A percentile compares a stretch with the other conserved stretches of the same genome.
phyloP scores from a whole-genome alignment of 2,329 filamentous ascomycete genomes.

The Mycocentrospora acerina region DNA sequence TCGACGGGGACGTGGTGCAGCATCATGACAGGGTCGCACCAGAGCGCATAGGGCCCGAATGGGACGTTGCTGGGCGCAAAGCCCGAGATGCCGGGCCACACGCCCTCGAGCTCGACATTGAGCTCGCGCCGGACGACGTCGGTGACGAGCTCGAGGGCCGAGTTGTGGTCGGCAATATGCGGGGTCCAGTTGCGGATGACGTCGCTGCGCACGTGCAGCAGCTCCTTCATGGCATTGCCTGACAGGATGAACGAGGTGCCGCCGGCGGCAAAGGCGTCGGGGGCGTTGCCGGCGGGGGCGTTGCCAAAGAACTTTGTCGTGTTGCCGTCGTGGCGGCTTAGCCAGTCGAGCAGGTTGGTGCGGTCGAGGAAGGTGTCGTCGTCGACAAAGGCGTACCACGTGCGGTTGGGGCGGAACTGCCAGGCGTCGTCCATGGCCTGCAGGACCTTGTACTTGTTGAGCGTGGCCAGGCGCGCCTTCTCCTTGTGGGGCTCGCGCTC shows the following conservation, averaged over 20 bases:
- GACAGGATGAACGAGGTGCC: slow-evolving; percentile 58
- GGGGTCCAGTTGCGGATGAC: slow-evolving; percentile 48
- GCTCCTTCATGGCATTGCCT: slow-evolving; percentile 49
- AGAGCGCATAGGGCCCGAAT: slow-evolving; percentile 48
- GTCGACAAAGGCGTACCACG: slow-evolving; percentile 63
- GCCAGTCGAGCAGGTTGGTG: slow-evolving; percentile 55
- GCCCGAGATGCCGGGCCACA: slow-evolving; percentile 47
- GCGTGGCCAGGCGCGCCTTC: slow-evolving; percentile 13
- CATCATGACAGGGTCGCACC: slow-evolving; percentile 36
- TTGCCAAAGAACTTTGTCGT: slow-evolving; percentile 57
- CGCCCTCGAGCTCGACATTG: slow-evolving; percentile 48
- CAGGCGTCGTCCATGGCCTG: slow-evolving; percentile 40
- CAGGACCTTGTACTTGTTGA: slow-evolving; percentile 45
- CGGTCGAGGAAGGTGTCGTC: slow-evolving; percentile 60
- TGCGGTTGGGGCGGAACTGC: slow-evolving; percentile 47
- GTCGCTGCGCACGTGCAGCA: slow-evolving; percentile 43
- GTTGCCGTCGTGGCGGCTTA: slow-evolving; percentile 51
- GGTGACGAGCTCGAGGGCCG: slow-evolving; percentile 54
- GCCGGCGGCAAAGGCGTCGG: slow-evolving; percentile 54
- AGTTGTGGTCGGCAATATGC: slow-evolving; percentile 51
- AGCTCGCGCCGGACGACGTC: slow-evolving; percentile 49
- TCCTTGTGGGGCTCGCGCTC: slow-evolving; percentile 21
- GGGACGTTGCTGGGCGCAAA: slow-evolving; percentile 33
- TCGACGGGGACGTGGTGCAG: slow-evolving; percentile 49
- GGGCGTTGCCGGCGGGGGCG: slow-evolving; percentile 22